Evolutionary conservation across 306 rosid species (phyloP), one percentile per base, ranked within the genome.

Genomic region (Luffa acutangula): DNA sequence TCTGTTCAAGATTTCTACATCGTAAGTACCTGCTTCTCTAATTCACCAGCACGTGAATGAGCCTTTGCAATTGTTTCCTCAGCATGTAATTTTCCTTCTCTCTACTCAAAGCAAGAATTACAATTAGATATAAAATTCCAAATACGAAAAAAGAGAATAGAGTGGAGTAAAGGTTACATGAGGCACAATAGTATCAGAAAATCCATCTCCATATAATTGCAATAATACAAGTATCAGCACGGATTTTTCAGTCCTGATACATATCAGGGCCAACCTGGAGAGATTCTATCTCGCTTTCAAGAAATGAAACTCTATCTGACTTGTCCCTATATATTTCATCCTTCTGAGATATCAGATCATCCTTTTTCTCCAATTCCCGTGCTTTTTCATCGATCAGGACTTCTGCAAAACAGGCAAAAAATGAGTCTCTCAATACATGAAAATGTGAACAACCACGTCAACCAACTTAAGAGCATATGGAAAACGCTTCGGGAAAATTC

Each of bases 1-100:
- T 17, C 25, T 49, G 62, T 74, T 70, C 80, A 78, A 80, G 42
- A 72, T 15, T 20, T 56, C 79, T 75, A 18, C 63, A 37, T 46
- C 85, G 78, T 72, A 92, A 83, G 76, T 72, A 94, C 98, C 98
- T 92, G 90, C 63, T 90, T 88, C 84, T 89, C 94, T 41, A 94
- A 88, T 89, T 90, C 96, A 82, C 84, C 89, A 77, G 94, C 93
- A 52, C 90, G 97, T 37, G 96, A 94, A 88, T 88, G 83, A 81
- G 90, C 97, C 90, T 90, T 85, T 64, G 79, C 96, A 75, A 88
- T 85, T 81, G 76, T 87, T 90, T 91, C 86, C 85, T 87, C 88
- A 15, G 46, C 45, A 51, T 48, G 78, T 33, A 74, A 21, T 3
- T 90, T 67, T 65, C 89, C 97, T 70, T 92, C 91, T 81, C 90